phyloP scores from a whole-genome alignment of 208 protist genomes.

The Leptomonas pyrrhocoris region DNA sequence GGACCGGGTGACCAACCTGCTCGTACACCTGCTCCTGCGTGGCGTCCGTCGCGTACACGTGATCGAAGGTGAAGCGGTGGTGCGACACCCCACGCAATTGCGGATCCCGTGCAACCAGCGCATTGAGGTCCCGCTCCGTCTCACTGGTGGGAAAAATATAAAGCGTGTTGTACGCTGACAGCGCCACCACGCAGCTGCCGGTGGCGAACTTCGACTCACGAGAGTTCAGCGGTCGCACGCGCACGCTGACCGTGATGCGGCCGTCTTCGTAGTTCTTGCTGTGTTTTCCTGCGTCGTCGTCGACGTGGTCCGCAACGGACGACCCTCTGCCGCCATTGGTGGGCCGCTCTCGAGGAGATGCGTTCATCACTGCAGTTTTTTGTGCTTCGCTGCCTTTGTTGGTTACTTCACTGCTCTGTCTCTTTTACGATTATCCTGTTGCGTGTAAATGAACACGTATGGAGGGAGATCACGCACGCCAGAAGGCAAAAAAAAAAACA shows the following conservation, averaged over 20 bases:
- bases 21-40: slow-evolving; percentile 86
- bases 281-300: not conserved
- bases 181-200: slow-evolving; percentile 42
- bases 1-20: slow-evolving; percentile 84
- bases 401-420: no score
- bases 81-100: slow-evolving; percentile 16
- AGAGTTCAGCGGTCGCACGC: slow-evolving; percentile 65
- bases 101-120: slow-evolving; percentile 10
- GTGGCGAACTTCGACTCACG: slow-evolving; percentile 41
- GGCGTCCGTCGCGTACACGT: slow-evolving; percentile 55
- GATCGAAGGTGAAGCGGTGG: slow-evolving; percentile 82
- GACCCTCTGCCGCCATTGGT: not conserved
- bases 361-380: not conserved
- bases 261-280: slow-evolving; percentile 58
- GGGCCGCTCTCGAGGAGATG: not conserved
- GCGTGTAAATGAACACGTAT: slow-evolving; percentile 5
- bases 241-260: slow-evolving; percentile 80
- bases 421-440: no score
- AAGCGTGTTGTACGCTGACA: slow-evolving; percentile 50
- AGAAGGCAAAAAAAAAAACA: no score
- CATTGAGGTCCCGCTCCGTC: slow-evolving; percentile 12
- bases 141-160: slow-evolving; percentile 36
- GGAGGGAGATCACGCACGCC: no score
- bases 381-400: no score
- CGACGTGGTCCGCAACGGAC: not conserved